Conservation (phyloP, 73 alveolate genomes). For the Paramecium tetraurelia region DNA sequence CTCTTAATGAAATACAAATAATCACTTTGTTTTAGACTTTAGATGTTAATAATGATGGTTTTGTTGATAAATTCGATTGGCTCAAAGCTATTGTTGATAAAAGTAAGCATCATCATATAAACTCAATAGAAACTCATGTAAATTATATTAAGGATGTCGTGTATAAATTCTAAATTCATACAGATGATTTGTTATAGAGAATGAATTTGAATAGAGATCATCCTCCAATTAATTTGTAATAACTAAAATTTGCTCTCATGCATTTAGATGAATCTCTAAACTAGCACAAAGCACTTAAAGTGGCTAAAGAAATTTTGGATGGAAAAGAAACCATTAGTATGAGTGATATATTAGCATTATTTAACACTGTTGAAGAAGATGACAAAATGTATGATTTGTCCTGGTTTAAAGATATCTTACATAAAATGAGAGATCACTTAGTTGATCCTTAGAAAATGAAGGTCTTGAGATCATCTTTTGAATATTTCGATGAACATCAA, state of each 20-base stretch:
- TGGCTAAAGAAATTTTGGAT: conserved; percentile 52
- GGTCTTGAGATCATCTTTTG: conserved; percentile 25
- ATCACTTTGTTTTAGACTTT: conserved; percentile 50
- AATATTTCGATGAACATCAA: conserved; percentile 60
- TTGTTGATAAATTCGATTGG: conserved; percentile 62
- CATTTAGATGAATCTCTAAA: conserved; percentile 55
- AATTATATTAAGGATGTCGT: conserved; percentile 63
- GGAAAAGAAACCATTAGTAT: conserved; percentile 49
- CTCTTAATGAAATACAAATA: conserved; percentile 47
- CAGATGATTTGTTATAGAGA: conserved; percentile 57
- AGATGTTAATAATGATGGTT: conserved; percentile 69
- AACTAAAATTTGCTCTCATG: conserved; percentile 52
- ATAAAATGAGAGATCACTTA: conserved; percentile 47
- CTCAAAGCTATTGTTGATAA: conserved; percentile 37
- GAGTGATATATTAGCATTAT: conserved; percentile 45
- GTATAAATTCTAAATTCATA: conserved; percentile 53
- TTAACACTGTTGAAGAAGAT: conserved; percentile 59
- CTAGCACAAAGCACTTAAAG: conserved; percentile 32
- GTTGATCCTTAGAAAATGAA: conserved; percentile 37
- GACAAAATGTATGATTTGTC: conserved; percentile 51
- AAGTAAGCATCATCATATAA: neutral
- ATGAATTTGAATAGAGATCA: conserved; percentile 56
- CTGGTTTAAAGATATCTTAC: conserved; percentile 58
- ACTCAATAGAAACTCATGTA: conserved; percentile 46
- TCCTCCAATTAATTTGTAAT: conserved; percentile 19